These are phyloP conservation scores for Colletotrichum musicola DNA, from an alignment of 2,329 filamentous ascomycete species.

Conservation along the genomic window DNA sequence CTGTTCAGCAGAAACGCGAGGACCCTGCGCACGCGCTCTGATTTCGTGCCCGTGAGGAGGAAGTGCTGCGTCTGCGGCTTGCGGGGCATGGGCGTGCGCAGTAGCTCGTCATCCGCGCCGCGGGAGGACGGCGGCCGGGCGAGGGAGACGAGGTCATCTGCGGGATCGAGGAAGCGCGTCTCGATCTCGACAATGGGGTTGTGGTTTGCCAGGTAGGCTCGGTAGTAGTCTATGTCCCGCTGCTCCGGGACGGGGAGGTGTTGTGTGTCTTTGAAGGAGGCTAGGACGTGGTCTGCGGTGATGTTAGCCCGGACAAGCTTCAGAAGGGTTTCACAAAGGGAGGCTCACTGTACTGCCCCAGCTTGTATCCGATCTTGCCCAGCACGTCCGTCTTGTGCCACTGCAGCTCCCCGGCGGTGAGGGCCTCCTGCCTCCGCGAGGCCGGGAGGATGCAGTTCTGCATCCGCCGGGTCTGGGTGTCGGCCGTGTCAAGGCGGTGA, in stretches of 20 bases:
- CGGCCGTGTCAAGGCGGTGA: constrained; percentile 72
- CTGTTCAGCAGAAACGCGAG: constrained; percentile 4
- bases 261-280: constrained; percentile 68
- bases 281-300: constrained; percentile 66
- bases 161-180: constrained; percentile 68
- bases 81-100: constrained; percentile 38
- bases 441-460: constrained; percentile 64
- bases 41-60: constrained; percentile 17
- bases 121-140: constrained; percentile 31
- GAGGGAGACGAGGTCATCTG: constrained; percentile 66
- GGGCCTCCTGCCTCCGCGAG: constrained; percentile 69
- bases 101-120: constrained; percentile 18
- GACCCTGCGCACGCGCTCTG: neutral
- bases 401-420: constrained; percentile 66
- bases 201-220: constrained; percentile 66
- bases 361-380: constrained; percentile 73
- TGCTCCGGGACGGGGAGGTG: constrained; percentile 61
- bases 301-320: constrained; percentile 27
- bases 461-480: constrained; percentile 61
- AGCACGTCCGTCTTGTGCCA: constrained; percentile 72
- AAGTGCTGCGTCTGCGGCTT: neutral
- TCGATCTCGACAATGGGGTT: constrained; percentile 71
- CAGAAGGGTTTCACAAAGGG: neutral
- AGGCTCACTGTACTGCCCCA: constrained; percentile 75
- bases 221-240: constrained; percentile 64